phyloP scores from a whole-genome alignment of 192 early-diverging fungal species.

The Linnemannia zychae region DNA sequence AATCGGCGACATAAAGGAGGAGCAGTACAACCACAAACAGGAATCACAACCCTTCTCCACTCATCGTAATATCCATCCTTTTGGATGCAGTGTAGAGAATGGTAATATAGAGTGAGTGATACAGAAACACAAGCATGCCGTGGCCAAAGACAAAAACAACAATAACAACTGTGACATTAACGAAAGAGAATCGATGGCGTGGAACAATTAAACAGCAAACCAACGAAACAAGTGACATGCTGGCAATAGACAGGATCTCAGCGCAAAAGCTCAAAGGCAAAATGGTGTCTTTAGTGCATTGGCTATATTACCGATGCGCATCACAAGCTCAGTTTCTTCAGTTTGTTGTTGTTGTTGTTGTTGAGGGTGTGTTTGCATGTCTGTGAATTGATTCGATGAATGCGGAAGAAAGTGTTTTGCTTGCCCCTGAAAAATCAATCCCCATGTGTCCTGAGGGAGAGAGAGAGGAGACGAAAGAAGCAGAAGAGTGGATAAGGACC shows the following conservation, averaged over 20 bases:
- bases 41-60: no score
- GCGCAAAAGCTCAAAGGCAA: background rate
- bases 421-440: slow-evolving; percentile 2
- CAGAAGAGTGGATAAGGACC: background rate
- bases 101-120: no score
- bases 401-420: background rate
- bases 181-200: background rate
- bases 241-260: background rate
- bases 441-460: background rate
- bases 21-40: slow-evolving; percentile 5
- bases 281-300: background rate
- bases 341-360: background rate
- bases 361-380: background rate
- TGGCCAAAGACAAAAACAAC: background rate
- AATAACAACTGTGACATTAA: background rate
- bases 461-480: background rate
- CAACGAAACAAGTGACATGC: background rate
- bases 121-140: no score
- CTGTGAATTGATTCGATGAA: background rate
- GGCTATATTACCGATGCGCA: background rate
- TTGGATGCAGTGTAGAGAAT: no score
- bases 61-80: no score
- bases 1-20: no score
- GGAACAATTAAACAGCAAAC: background rate
- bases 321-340: background rate